Base-by-base conservation (phyloP, 208 protist genomes). In the Balamuthia mandrillaris region DNA sequence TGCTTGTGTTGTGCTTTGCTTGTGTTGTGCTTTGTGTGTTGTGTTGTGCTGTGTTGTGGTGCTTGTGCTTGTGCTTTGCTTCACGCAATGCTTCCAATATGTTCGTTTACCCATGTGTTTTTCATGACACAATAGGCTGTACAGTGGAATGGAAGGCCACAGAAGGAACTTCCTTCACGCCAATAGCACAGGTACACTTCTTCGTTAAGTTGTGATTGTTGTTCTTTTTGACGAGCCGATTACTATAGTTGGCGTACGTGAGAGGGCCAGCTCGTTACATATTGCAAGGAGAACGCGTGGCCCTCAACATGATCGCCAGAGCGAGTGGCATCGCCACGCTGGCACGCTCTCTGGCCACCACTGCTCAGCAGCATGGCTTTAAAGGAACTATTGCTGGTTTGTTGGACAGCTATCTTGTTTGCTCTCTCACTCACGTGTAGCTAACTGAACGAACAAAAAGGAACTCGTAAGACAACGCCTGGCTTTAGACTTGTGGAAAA, bases 401-500 rank as follows among this genome's bases (percentile, higher is more conserved):
- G 33, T 63, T 63, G 18, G 9, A 24, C 21, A 75, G 33, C 24
- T 27, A 7, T 5, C 44, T 5, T 16, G 44, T 6, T 5, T 10
- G 16, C 35, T 7, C 14, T 24, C n/a, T 51, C 29, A 3, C 31
- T 66, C 14, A 0, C 41, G 75, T 10, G 51, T 65, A 31, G 9
- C 33, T 65, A 10, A 65, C 24, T 24, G n/a, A 10, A 65, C 42
- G n/a, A 1, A n/a, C n/a, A n/a, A n/a, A n/a, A n/a, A 27, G 68
- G 91, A 7, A 96, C 94, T 3, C 85, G 94, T 52, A 96, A 96
- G 75, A 96, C 95, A 24, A 96, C 94, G 6, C 95, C 95, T 75
- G 92, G 93, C 7, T 95, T 95, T 41, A 72, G 94, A n/a, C 21
- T 94, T 0, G 86, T 96, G 0, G 95, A 96, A 66, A 96, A 96